phyloP scores from a whole-genome alignment of 2,329 filamentous ascomycete genomes.

The Calonectria fujianensis region DNA sequence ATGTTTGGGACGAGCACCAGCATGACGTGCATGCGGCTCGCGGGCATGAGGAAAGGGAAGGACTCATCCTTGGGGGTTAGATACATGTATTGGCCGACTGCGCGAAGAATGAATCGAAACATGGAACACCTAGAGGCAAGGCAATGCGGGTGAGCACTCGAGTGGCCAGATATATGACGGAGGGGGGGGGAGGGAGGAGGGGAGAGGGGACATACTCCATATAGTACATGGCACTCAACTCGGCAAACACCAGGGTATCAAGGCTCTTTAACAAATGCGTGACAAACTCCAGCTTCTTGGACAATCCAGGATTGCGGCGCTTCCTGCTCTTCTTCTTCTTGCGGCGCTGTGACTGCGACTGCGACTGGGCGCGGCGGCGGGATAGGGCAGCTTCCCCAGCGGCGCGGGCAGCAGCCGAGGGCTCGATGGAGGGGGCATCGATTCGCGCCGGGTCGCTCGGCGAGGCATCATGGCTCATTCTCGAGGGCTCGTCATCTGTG shows the following conservation, averaged over 20 bases:
- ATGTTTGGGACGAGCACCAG: conserved; percentile 75
- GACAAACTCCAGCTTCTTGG: conserved; percentile 77
- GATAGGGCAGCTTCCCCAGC: conserved; percentile 45
- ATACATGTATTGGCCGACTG: conserved; percentile 77
- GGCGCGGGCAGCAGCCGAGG: conserved; percentile 46
- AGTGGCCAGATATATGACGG: conserved; percentile 23
- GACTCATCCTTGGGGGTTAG: conserved; percentile 77
- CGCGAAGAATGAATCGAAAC: conserved; percentile 76
- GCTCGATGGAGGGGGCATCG: conserved; percentile 48
- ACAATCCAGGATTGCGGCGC: conserved; percentile 65
- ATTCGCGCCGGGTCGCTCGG: conserved; percentile 63
- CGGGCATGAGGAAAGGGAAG: conserved; percentile 73
- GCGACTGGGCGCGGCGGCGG: conserved; percentile 40
- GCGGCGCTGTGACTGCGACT: conserved; percentile 56
- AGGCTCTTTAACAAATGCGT: conserved; percentile 76
- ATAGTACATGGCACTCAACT: conserved; percentile 80
- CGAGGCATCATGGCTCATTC: conserved; percentile 72
- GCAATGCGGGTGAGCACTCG: conserved; percentile 19
- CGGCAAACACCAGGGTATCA: conserved; percentile 78
- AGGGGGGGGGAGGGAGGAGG: conserved; percentile 15
- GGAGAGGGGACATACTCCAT: conserved; percentile 75
- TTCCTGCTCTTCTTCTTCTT: conserved; percentile 61
- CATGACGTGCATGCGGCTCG: conserved; percentile 73
- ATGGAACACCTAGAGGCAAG: conserved; percentile 74
- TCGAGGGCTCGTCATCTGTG: conserved; percentile 61